Conservation (phyloP, 805 yeast species). For the Lipomyces kockii region DNA sequence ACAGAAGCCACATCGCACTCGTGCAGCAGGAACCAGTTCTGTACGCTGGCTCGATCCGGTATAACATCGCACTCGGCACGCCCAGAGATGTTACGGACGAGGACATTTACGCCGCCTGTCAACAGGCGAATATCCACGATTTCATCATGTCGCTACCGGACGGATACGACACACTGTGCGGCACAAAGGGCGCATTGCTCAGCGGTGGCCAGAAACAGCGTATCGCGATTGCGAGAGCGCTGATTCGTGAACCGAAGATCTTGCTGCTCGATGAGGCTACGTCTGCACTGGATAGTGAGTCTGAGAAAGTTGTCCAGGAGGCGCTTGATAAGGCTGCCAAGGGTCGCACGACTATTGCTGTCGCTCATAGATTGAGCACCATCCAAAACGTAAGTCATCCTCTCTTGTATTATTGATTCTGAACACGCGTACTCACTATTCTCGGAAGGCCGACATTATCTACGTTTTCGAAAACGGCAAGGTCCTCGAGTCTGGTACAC, state of each 20-base stretch:
- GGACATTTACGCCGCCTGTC: conserved; percentile 50
- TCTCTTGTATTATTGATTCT: not conserved
- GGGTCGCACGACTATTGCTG: conserved; percentile 70
- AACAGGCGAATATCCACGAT: conserved; percentile 56
- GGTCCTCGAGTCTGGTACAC: conserved; percentile 58
- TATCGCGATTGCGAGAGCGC: conserved; percentile 65
- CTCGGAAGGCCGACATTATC: conserved; percentile 53
- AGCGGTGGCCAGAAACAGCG: conserved; percentile 72
- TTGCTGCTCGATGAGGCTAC: conserved; percentile 64
- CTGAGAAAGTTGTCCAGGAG: conserved; percentile 68
- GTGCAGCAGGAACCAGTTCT: conserved; percentile 65
- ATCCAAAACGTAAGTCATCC: conserved; percentile 47
- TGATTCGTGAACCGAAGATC: conserved; percentile 61
- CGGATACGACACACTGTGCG: conserved; percentile 56
- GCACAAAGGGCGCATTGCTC: conserved; percentile 56
- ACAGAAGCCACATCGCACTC: conserved; percentile 58
- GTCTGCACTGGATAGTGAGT: conserved; percentile 58
- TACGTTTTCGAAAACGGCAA: conserved; percentile 59
- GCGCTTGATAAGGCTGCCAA: conserved; percentile 64
- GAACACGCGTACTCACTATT: not conserved
- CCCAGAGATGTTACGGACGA: conserved; percentile 46
- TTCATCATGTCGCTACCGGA: conserved; percentile 60
- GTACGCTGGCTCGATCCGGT: conserved; percentile 79
- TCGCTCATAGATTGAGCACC: conserved; percentile 74
- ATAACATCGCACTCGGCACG: conserved; percentile 61